phyloP scores from a whole-genome alignment of 106 monocot species.

The Chionographis japonica region DNA sequence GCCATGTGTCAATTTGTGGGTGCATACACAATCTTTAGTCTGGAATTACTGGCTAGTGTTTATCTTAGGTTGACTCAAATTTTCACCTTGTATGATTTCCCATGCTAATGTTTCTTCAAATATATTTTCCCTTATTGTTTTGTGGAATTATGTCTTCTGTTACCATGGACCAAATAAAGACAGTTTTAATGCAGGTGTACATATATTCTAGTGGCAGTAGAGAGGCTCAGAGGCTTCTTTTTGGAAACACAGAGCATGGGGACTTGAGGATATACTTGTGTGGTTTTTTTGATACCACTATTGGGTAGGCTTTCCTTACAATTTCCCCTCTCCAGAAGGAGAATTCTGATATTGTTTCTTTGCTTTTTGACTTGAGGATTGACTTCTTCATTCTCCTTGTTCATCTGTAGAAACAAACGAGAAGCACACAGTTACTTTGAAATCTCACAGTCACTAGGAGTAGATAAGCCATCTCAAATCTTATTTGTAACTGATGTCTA shows the following conservation, averaged over 20 bases:
- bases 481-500: slow-evolving; percentile 96
- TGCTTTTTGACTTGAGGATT: background rate
- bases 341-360: background rate
- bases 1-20: too few species aligned
- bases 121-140: too few species aligned
- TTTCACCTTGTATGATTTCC: too few species aligned
- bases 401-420: slow-evolving; percentile 73
- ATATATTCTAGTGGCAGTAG: slow-evolving; percentile 99
- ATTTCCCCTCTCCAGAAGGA: background rate
- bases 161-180: too few species aligned
- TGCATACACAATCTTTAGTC: too few species aligned
- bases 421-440: slow-evolving; percentile 80
- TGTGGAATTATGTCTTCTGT: too few species aligned
- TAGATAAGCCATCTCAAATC: slow-evolving; percentile 75
- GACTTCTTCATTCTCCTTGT: slow-evolving; percentile 3
- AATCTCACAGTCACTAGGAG: slow-evolving; percentile 83
- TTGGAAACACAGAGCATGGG: slow-evolving; percentile 80
- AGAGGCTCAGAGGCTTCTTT: slow-evolving; percentile 92
- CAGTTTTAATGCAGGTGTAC: slow-evolving; percentile 59
- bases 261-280: slow-evolving; percentile 82
- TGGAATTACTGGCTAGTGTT: too few species aligned
- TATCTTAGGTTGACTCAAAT: too few species aligned
- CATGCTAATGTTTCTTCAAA: too few species aligned
- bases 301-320: slow-evolving; percentile 52
- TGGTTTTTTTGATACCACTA: slow-evolving; percentile 91